Evolutionary conservation across 768 basidiomycete genomes (phyloP), one percentile per base, ranked within the genome.

Genomic region (Termitomyces heimii): DNA sequence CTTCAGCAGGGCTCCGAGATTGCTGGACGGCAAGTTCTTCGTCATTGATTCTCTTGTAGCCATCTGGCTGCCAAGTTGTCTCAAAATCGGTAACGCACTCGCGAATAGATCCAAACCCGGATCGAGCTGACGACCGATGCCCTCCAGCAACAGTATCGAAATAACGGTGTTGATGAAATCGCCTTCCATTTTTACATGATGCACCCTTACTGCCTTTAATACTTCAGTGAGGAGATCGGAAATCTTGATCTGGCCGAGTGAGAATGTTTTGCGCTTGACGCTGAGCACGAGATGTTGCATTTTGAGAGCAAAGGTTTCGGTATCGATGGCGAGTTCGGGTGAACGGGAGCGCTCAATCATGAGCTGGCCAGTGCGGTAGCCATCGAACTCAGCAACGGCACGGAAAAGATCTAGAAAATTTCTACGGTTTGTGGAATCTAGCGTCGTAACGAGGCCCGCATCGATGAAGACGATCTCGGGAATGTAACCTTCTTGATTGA

Each of bases 101-200:
- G 94, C 94, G 79, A 99, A 98, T 57, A 99, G 70, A 73, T 99
- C 97, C 71, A 98, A 73, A 13, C 80, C 78, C 1, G 97, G 95
- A 71, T 99, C 94, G 61, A 99, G 70, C 73, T 89, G 94, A 58
- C 96, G 76, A 22, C 97, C 97, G 63, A 99, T 98, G 1, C 97
- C 97, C 72, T 99, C 97, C 54, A 99, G 75, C 40, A 99, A 70
- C 54, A 99, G 72, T 55, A 98, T 93, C 10, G 91, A 92, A 58
- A 99, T 89, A 58, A 99, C 94, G 0, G 97, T 98, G 71, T 99
- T 99, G 67, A 98, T 86, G 68, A 99, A 99, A 70, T 98, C 97
- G 14, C 88, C 94, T 73, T 99, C 96, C 86, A 99, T 91, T 77
- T 93, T 98, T 61, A 98, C 97, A 67, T 97, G 96, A 70, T 98